Percentiles rank a stretch among this genome's conserved stretches.
Evolutionary conservation across 176 grass and related monocot genomes (phyloP).

Genomic region (Triticum turgidum): DNA sequence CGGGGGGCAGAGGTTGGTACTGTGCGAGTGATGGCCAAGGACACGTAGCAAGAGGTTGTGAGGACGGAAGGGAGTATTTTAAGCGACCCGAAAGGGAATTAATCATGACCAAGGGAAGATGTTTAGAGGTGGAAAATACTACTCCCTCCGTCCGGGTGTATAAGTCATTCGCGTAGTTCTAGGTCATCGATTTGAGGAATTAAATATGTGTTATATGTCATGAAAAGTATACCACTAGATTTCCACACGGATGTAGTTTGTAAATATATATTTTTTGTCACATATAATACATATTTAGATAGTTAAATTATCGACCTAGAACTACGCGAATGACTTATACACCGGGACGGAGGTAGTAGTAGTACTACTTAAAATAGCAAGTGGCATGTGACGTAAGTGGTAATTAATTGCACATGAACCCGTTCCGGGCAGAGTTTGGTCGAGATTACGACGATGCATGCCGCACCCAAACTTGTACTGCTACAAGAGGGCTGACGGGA

Average conservation of each 20-base stretch:
- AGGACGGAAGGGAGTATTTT: neutral
- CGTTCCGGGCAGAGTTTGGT: neutral
- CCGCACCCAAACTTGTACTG: neutral
- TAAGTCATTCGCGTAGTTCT: too few relatives aligned
- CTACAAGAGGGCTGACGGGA: neutral
- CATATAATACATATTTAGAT: too few relatives aligned
- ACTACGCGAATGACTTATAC: too few relatives aligned
- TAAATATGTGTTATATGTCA: too few relatives aligned
- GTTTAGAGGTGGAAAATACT: neutral
- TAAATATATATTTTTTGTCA: too few relatives aligned
- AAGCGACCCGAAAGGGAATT: neutral
- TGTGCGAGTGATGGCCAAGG: neutral
- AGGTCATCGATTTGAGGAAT: too few relatives aligned
- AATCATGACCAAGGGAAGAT: neutral
- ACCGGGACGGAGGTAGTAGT: too few relatives aligned
- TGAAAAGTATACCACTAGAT: too few relatives aligned
- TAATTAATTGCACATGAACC: neutral
- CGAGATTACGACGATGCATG: too few relatives aligned
- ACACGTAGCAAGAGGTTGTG: neutral
- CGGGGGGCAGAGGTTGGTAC: neutral
- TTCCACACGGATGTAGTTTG: too few relatives aligned
- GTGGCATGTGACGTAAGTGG: neutral
- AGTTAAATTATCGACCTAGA: too few relatives aligned
- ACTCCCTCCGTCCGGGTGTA: too few relatives aligned
- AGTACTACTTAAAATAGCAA: neutral